Evolutionary conservation across 2,329 filamentous ascomycete genomes (phyloP).

Genomic region (Ascochyta koolunga): DNA sequence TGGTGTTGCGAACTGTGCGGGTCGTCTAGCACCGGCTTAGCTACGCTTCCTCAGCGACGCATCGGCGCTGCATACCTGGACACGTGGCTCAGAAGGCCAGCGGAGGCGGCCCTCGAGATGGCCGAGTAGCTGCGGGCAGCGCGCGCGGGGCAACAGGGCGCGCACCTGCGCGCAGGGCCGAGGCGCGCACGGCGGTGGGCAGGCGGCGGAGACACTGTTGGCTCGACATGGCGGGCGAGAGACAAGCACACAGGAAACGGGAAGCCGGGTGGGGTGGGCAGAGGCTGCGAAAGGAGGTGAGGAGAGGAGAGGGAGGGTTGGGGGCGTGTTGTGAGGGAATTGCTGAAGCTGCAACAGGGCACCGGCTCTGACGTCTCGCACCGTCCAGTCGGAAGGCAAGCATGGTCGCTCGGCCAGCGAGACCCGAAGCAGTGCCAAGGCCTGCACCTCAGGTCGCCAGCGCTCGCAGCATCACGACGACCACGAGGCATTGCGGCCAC

Average conservation of each 20-base stretch:
- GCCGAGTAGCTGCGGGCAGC: slow-evolving; percentile 44
- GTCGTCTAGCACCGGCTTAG: slow-evolving; percentile 36
- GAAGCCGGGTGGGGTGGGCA: slow-evolving; percentile 13
- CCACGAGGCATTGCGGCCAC: slow-evolving; percentile 41
- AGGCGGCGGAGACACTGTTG: slow-evolving; percentile 49
- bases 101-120: slow-evolving; percentile 41
- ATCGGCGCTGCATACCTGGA: slow-evolving; percentile 36
- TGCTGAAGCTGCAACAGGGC: slow-evolving; percentile 30
- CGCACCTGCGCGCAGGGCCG: slow-evolving; percentile 39
- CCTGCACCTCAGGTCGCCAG: slow-evolving; percentile 29
- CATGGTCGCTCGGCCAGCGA: slow-evolving; percentile 23
- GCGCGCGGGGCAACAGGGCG: slow-evolving; percentile 31
- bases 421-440: slow-evolving; percentile 30
- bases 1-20: slow-evolving; percentile 34
- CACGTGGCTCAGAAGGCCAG: slow-evolving; percentile 38
- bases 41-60: neutral
- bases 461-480: slow-evolving; percentile 25
- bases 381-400: slow-evolving; percentile 29
- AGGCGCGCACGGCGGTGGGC: slow-evolving; percentile 37
- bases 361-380: slow-evolving; percentile 36
- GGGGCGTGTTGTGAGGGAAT: slow-evolving; percentile 37
- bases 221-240: slow-evolving; percentile 39
- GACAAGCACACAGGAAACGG: slow-evolving; percentile 16
- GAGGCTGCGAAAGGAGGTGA: slow-evolving; percentile 15
- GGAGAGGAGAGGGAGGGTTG: slow-evolving; percentile 5